These are phyloP conservation scores for Cutaneotrichosporon dermatis DNA, from an alignment of 1,284 basidiomycete species.

Conservation along the genomic window DNA sequence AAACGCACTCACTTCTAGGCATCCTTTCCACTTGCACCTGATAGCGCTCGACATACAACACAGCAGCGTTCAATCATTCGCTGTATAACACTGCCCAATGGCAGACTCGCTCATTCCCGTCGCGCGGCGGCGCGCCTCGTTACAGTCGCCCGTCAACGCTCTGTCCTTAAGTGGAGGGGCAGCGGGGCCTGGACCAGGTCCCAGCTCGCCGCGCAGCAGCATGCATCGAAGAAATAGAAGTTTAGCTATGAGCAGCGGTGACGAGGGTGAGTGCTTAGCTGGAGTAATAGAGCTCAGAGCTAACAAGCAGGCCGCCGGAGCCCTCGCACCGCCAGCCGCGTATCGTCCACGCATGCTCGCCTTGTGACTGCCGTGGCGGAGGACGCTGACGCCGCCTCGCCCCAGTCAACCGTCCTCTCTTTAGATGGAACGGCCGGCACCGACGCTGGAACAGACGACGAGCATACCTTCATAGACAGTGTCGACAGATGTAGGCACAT, in stretches of 20 bases:
- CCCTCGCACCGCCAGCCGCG: neutral
- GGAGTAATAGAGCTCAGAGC: too few species aligned
- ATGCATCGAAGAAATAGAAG: neutral
- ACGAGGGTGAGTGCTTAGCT: neutral
- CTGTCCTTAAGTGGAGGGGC: neutral
- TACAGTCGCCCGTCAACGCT: neutral
- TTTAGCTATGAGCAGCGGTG: conserved; percentile 1
- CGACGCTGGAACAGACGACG: conserved; percentile 1
- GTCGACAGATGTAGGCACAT: conserved; percentile 24
- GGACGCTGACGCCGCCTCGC: neutral
- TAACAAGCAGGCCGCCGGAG: neutral
- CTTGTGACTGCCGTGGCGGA: neutral
- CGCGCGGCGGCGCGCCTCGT: neutral
- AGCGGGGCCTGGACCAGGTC: neutral
- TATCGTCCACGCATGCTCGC: neutral
- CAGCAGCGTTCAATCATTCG: too few species aligned
- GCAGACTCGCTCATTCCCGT: conserved; percentile 3
- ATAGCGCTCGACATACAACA: too few species aligned
- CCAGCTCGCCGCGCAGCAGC: neutral
- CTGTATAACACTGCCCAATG: too few species aligned
- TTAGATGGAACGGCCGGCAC: neutral
- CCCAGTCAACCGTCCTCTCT: neutral
- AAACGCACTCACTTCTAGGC: neutral
- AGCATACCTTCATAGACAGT: neutral
- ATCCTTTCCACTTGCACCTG: too few species aligned